Evolutionary conservation across 164 flowering plant species (phyloP).

Genomic region (Euptelea pleiosperma): DNA sequence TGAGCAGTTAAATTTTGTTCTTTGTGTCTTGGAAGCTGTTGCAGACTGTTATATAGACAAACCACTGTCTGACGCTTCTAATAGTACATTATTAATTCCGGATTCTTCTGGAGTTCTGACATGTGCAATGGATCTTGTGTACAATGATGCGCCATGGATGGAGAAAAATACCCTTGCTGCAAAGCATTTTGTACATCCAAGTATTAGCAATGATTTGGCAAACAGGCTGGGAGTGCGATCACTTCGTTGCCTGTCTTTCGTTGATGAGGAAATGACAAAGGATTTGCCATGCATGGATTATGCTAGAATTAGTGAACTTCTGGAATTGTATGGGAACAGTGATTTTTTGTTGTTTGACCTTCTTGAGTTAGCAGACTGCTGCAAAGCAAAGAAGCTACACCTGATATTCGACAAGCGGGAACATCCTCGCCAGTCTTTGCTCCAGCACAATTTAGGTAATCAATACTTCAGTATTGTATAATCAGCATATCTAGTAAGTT

Average conservation of each 20-base stretch:
- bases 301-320: conserved; percentile 58
- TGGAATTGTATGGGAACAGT: conserved; percentile 51
- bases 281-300: conserved; percentile 91
- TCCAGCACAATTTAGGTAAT: conserved; percentile 90
- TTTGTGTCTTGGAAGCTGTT: conserved; percentile 80
- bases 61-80: conserved; percentile 36
- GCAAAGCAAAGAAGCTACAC: conserved; percentile 78
- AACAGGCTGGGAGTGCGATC: conserved; percentile 75
- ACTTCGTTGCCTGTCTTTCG: conserved; percentile 78
- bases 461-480: neutral
- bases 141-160: conserved; percentile 99
- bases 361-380: conserved; percentile 94
- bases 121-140: conserved; percentile 59
- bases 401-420: conserved; percentile 79
- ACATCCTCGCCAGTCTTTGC: conserved; percentile 73
- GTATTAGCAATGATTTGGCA: conserved; percentile 79
- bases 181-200: conserved; percentile 68
- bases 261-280: conserved; percentile 79
- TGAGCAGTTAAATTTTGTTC: conserved; percentile 81
- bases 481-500: no score
- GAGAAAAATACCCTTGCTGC: conserved; percentile 48
- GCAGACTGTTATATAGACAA: conserved; percentile 60
- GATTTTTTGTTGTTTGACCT: conserved; percentile 82
- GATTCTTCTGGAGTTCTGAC: conserved; percentile 69
- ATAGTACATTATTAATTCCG: conserved; percentile 53